A percentile compares a stretch with the other conserved stretches of the same genome.
phyloP scores from a whole-genome alignment of 208 protist genomes.

The Vickermania spadyakhi region DNA sequence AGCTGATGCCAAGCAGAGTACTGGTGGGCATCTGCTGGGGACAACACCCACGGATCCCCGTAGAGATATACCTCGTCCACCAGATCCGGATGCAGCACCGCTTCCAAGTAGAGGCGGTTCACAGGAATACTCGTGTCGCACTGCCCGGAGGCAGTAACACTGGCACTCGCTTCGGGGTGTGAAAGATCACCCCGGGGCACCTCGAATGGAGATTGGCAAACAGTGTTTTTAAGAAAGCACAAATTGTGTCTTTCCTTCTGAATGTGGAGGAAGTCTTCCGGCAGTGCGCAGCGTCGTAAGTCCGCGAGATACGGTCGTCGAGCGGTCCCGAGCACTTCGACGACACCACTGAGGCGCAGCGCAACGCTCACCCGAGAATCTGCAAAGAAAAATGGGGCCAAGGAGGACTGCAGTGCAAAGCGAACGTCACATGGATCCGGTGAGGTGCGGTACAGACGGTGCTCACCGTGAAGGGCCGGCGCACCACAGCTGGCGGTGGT shows the following conservation, averaged over 20 bases:
- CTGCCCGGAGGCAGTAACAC: no score
- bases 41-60: conserved; percentile 44
- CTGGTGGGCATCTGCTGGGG: background rate
- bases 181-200: conserved; percentile 4
- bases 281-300: conserved; percentile 14
- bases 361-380: conserved; percentile 9
- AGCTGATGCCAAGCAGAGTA: conserved; percentile 2
- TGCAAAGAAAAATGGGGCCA: conserved; percentile 14
- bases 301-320: conserved; percentile 18
- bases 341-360: background rate
- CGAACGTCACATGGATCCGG: conserved; percentile 22
- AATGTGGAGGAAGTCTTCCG: conserved; percentile 15
- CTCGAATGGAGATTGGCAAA: conserved; percentile 12
- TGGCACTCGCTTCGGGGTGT: conserved; percentile 8
- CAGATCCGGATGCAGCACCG: conserved; percentile 15
- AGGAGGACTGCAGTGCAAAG: conserved; percentile 23
- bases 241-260: conserved; percentile 5
- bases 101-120: conserved; percentile 6
- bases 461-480: background rate
- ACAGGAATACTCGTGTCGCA: background rate
- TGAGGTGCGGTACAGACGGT: conserved; percentile 25
- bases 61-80: conserved; percentile 43
- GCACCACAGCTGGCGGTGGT: conserved; percentile 8
- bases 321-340: conserved; percentile 9
- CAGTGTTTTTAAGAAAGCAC: conserved; percentile 3